These are phyloP conservation scores for Kewa caespitosa DNA, from an alignment of 179 eudicot genomes.

Conservation along the genomic window DNA sequence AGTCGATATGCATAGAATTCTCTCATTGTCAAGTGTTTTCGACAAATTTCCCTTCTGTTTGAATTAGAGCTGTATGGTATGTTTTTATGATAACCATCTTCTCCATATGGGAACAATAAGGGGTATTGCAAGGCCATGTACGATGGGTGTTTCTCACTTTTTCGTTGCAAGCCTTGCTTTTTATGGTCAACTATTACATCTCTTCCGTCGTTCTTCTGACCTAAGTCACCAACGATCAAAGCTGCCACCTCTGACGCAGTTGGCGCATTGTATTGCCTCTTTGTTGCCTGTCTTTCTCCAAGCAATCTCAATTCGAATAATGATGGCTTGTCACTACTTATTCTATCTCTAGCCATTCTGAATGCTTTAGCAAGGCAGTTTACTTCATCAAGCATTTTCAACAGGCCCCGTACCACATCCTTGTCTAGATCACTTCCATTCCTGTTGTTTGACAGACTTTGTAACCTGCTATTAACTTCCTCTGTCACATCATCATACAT, in stretches of 20 bases:
- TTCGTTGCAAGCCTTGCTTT: neutral
- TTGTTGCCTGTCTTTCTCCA: neutral
- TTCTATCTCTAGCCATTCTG: slow-evolving; percentile 5
- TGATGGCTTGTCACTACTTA: neutral
- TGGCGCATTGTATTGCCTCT: neutral
- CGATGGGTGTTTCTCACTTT: slow-evolving; percentile 10
- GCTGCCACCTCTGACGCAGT: slow-evolving; percentile 8
- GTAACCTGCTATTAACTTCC: neutral
- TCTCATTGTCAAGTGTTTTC: neutral
- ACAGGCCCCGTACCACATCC: neutral
- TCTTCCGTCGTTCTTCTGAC: neutral
- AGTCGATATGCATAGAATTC: slow-evolving; percentile 3
- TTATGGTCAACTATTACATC: slow-evolving; percentile 18
- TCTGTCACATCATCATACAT: neutral
- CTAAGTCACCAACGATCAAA: slow-evolving; percentile 9
- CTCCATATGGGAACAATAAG: slow-evolving; percentile 10
- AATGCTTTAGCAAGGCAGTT: slow-evolving; percentile 1
- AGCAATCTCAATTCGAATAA: neutral
- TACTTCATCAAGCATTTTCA: neutral
- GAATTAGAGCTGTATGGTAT: neutral
- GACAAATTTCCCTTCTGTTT: neutral
- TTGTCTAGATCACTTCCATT: neutral
- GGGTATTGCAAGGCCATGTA: slow-evolving; percentile 22
- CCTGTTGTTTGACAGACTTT: neutral
- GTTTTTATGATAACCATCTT: neutral